Evolutionary conservation across 2,329 filamentous ascomycete genomes (phyloP), one percentile per base, ranked within the genome.

Genomic region (Aspergillus proliferans): DNA sequence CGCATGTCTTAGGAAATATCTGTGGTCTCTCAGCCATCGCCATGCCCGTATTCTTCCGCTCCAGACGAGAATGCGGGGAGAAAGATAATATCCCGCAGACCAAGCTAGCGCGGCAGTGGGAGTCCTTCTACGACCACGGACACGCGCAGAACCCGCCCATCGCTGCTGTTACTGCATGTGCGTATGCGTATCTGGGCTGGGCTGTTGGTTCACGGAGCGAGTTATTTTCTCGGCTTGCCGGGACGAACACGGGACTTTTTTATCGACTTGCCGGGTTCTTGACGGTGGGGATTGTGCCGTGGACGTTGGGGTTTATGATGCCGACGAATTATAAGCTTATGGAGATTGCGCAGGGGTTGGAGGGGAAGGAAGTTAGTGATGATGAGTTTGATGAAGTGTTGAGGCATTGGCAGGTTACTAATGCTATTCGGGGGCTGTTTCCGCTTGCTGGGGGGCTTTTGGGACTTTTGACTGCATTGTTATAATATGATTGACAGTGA

Each of bases 251-350:
- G n/a, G 39, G 45, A 3, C 24, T 28, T 2, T 47, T 61, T 14
- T 70, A 67, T 49, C 43, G 56, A 4, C 45, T 53, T 1, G 65
- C 68, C 2, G 65, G 61, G 6, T 48, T 51, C 12, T 30, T 70
- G 47, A 62, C 61, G 7, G 1, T 67, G 8, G 54, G 57, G 1
- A 67, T 70, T 47, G 58, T 66, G 3, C 68, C 68, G 14, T 70
- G 52, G 46, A 71, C 68, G 12, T 2, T 64, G 0, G 38, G 50
- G 3, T 43, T 48, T 3, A 71, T 71, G 63, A 28, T 26, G 1
- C 38, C 49, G 12, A 63, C 62, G 21, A 70, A 69, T 52, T 52
- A 52, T 30, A 38, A 33, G 7, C 52, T 71, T 44, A 24, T 58
- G 33, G 56, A 53, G n/a, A 56, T 55, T 21, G 26, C 34, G 6